Evolutionary conservation across 345 rosid genomes (phyloP), one percentile per base, ranked within the genome.

Genomic region (Nasturtium officinale): DNA sequence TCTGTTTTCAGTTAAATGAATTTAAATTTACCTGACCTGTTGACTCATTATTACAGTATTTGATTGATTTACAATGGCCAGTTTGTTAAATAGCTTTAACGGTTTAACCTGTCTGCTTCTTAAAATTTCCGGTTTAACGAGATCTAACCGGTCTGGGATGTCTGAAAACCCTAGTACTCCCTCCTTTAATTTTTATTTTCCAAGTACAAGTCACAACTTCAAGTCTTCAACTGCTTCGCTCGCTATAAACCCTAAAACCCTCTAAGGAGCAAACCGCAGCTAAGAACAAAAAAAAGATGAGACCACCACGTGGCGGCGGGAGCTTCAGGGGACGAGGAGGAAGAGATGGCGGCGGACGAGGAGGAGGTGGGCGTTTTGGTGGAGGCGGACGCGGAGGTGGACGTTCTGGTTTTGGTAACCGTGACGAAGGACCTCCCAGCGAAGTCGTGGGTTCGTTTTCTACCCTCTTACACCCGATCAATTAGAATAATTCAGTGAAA

Each of bases 401-500:
- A 2, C 79, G 83, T 28, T 84, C 80, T 57, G 62, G 65, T 35
- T 80, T 84, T 62, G 82, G 83, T 38, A 75, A 77, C 5, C 80
- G 74, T 70, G 96, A 92, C 74, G 98, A 89, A 51, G 98, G 98
- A 12, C 98, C 96, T 80, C 96, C 98, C 55, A 79, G 84, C 48
- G 89, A 90, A 87, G 95, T 92, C 76, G 82, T 91, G 25, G 79
- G 79, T 91, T 62, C 25, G 89, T 82, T 65, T 53, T 61, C 5
- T 76, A 16, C 17, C 43, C 40, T 16, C 38, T 61, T 69, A 4
- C 15, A 6, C 23, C 73, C 55, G 3, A 18, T 18, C 16, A 56
- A 43, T n/a, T 33, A 5, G 23, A 13, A 6, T 0, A 46, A 13
- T 15, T 2, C 33, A 10, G 9, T 17, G 18, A 7, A 5, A 13